A percentile compares a stretch with the other conserved stretches of the same genome.
These are phyloP conservation scores for Rutstroemia sp. DNA, from an alignment of 2,329 filamentous ascomycete species.

Conservation along the genomic window DNA sequence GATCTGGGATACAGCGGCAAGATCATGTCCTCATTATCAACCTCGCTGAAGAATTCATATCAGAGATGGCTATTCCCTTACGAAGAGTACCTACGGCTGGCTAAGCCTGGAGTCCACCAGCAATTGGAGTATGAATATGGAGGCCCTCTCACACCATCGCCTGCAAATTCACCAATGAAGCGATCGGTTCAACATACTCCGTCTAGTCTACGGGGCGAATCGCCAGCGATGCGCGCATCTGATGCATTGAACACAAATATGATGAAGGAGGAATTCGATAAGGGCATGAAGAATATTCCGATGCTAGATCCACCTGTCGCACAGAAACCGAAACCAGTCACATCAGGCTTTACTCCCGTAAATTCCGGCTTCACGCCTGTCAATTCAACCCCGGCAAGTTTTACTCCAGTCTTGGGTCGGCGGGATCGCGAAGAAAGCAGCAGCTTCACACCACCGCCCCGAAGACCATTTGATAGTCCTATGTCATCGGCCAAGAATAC, in stretches of 20 bases:
- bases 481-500: constrained; percentile 56
- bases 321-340: constrained; percentile 17
- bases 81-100: constrained; percentile 84
- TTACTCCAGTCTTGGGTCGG: constrained; percentile 33
- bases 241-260: constrained; percentile 46
- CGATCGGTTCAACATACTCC: constrained; percentile 54
- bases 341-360: constrained; percentile 34
- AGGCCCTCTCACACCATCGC: constrained; percentile 76
- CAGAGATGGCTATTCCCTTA: constrained; percentile 96
- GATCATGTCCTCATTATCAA: constrained; percentile 98
- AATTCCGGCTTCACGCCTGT: constrained; percentile 51
- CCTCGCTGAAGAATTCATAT: constrained; percentile 96
- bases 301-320: constrained; percentile 26
- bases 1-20: constrained; percentile 97
- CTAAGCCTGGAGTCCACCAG: constrained; percentile 94
- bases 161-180: constrained; percentile 68
- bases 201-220: constrained; percentile 52
- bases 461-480: constrained; percentile 51
- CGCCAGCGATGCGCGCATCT: constrained; percentile 55
- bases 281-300: constrained; percentile 29
- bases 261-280: constrained; percentile 34
- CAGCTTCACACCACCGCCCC: constrained; percentile 45
- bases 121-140: constrained; percentile 91
- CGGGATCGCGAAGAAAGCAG: constrained; percentile 43
- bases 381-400: constrained; percentile 5